Evolutionary conservation across 208 protist genomes (phyloP).

Genomic region (Novymonas esmeraldas): DNA sequence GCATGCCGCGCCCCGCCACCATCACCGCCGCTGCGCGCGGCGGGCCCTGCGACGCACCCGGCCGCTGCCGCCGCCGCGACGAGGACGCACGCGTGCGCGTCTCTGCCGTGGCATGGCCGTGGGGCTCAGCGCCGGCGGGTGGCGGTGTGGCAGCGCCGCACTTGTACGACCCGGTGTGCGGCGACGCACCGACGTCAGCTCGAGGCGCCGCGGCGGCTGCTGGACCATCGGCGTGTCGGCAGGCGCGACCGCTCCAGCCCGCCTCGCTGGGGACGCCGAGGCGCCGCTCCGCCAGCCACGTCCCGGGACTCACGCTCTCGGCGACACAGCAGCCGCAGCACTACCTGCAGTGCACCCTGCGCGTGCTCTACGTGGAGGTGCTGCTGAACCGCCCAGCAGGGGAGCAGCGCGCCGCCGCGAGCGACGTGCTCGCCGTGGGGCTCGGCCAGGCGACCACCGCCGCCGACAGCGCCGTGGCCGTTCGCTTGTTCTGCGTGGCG

Average conservation of each 20-base stretch:
- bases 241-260: neutral
- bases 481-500: slow-evolving; percentile 56
- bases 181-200: too few relatives aligned
- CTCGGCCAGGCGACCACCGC: slow-evolving; percentile 44
- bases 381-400: slow-evolving; percentile 38
- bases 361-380: slow-evolving; percentile 59
- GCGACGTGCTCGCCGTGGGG: slow-evolving; percentile 54
- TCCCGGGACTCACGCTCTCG: slow-evolving; percentile 15
- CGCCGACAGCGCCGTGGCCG: slow-evolving; percentile 21
- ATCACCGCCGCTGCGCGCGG: neutral
- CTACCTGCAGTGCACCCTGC: slow-evolving; percentile 34
- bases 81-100: slow-evolving; percentile 8
- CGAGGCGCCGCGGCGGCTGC: too few relatives aligned
- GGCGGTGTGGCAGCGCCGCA: too few relatives aligned
- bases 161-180: too few relatives aligned
- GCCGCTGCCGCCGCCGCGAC: neutral
- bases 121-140: neutral
- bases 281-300: slow-evolving; percentile 5
- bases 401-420: slow-evolving; percentile 32
- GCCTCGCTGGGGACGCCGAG: neutral
- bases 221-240: too few relatives aligned
- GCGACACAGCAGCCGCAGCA: slow-evolving; percentile 18
- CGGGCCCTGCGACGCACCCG: neutral
- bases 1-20: neutral
- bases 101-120: slow-evolving; percentile 33